Base-by-base conservation (phyloP, 306 rosid genomes). In the Nissolia schottii region DNA sequence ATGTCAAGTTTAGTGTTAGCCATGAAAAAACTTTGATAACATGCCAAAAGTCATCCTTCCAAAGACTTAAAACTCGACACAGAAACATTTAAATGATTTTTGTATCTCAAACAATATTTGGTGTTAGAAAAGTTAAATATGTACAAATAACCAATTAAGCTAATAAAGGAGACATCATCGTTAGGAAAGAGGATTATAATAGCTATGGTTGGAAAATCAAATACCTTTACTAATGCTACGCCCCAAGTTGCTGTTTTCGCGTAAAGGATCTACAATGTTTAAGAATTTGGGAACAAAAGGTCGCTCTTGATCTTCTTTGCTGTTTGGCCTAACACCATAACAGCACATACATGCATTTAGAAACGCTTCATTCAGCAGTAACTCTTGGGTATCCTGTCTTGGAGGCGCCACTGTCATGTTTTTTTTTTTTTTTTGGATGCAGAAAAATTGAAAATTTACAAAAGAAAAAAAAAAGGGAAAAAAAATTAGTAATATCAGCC, bases 191-290 rank as follows among this genome's bases (percentile, higher is more conserved):
- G 1, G 58, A 64, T n/a, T 19, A 48, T 61, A 10, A 3, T 18
- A 54, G 34, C 3, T 22, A 63, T 32, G 65, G 29, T 48, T 32
- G 20, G 16, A 37, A 40, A 32, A 62, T 58, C 28, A 71, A 24
- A 46, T 82, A 93, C 98, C 92, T 61, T 80, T 85, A 70, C 84
- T 85, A 37, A 93, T 86, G 79, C 96, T 93, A 25, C 96, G 93
- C 10, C 98, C 98, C 76, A 93, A 85, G 64, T 93, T 93, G 81
- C 90, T 93, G 84, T 83, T 86, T 53, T 67, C 35, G 37, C 87
- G 82, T 83, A 93, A 81, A 51, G 97, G 96, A 84, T 93, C 98
- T 46, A 93, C 71, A 38, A 93, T 87, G 38, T 90, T 85, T 11
- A 93, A 66, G 76, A 76, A 83, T 68, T 93, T 90, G 72, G 89